Conservation (phyloP, 192 early-diverging fungal genomes). For the Coemansia sp. region DNA sequence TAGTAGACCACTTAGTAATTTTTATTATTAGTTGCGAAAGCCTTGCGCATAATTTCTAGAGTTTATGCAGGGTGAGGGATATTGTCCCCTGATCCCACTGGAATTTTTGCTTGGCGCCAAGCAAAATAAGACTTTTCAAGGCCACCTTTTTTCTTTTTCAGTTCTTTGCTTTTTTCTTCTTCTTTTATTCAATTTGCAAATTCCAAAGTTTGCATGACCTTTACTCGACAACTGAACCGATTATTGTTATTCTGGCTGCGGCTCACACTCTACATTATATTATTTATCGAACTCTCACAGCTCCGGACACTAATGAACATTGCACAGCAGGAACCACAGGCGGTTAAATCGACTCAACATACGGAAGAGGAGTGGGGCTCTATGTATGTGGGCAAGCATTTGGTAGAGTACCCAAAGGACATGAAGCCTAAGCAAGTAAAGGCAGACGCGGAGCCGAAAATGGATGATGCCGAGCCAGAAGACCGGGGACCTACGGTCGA, state of each 20-base stretch:
- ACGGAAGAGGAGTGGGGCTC: not conserved
- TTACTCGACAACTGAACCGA: not conserved
- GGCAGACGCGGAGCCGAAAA: not conserved
- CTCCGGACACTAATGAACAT: not conserved
- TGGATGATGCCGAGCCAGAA: not conserved
- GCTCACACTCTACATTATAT: constrained; percentile 1
- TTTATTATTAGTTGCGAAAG: no score
- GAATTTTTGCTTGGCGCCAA: no score
- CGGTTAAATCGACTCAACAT: not conserved
- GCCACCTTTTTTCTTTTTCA: no score
- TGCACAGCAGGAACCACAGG: not conserved
- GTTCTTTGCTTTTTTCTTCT: no score
- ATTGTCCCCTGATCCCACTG: no score
- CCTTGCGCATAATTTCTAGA: no score
- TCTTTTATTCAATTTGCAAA: no score
- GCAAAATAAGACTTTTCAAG: no score
- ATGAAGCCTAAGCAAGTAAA: not conserved
- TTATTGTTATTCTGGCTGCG: constrained; percentile 1
- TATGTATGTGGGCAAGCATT: not conserved
- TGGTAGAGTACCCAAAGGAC: constrained; percentile 10
- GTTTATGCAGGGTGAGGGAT: no score
- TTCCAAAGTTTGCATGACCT: not conserved
- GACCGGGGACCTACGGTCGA: not conserved
- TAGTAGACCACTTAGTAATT: no score
- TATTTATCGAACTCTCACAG: constrained; percentile 9